Evolutionary conservation across 75 land plant species (phyloP), one percentile per base, ranked within the genome.

Genomic region (Cupressus sempervirens): DNA sequence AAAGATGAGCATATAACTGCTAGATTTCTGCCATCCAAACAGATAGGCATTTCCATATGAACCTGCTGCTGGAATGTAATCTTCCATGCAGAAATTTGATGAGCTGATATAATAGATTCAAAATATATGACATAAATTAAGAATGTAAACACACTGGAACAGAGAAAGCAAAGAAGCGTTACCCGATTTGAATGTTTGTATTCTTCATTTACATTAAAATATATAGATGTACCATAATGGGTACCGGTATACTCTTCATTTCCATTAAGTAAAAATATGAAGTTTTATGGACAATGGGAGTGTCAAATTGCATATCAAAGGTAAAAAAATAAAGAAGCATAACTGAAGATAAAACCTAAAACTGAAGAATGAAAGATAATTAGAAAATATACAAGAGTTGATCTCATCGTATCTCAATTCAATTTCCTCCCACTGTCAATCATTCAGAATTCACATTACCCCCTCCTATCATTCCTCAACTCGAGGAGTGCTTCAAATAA

Each of bases 31-130:
- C 84, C 93, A 7, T 89, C 96, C 72, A 91, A 84, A 76, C 96
- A 96, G 85, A 91, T 85, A 93, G 94, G 29, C 93, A 94, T 62
- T 89, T 96, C 90, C 91, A 87, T 83, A 87, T 18, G 95, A 88
- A 81, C 76, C 86, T 38, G 20, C 92, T 68, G 87, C 91, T 29
- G 85, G 91, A 84, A 68, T 86, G 70, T 88, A 68, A 88, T 73
- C 89, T 35, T 68, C 92, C 15, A 85, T 87, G 43, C 89, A 88
- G 35, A 81, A 88, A 46, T 86, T 89, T 86, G 90, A 93, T 84
- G 72, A 62, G 23, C 62, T 56, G 26, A 56, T 56, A 56, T 56
- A 54, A 56, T 5, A 4, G 5, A 5, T 56, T 56, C 23, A 56
- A 56, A 18, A 56, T 7, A 20, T 3, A 4, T 20, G 7, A 56